Base-by-base conservation (phyloP, 2,329 filamentous ascomycete genomes). In the Pyricularia pennisetigena region DNA sequence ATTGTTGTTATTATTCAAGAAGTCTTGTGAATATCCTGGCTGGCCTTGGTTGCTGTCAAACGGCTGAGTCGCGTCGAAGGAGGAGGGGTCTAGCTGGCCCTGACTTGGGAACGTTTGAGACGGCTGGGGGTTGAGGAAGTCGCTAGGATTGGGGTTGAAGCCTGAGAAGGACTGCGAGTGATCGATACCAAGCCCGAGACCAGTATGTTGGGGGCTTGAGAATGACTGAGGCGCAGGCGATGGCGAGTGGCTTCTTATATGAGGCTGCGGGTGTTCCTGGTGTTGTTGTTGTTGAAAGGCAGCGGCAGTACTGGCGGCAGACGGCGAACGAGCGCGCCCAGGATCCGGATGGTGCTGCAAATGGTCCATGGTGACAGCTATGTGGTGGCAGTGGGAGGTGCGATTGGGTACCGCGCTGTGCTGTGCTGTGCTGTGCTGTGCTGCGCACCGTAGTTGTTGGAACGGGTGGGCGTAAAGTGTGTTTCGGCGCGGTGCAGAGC, bases 221-320 rank as follows among this genome's bases (percentile, higher is more conserved):
- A 82, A 82, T 78, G 79, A 77, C 74, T 77, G 83, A 76, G 85
- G 85, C 75, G 71, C 72, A 12, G 68, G 70, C 12, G 87, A 86
- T 73, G 87, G 86, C 74, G 88, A 89, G 78, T 87, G 87, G 72
- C 81, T 85, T 77, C 85, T 90, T 89, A 90, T 89, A 88, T 87
- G 83, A 81, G 81, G 77, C 76, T 79, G 79, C 74, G 85, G 82
- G 73, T 83, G 57, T 24, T 61, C 83, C 54, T 67, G 79, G 74
- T 85, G 82, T 73, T 83, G 82, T 73, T 83, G 82, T 73, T 83
- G 83, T 23, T 67, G 65, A 8, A 28, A 29, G 12, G 54, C 57
- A 29, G n/a, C 66, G 30, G 6, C 29, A 26, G 24, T 63, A 74
- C 85, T 83, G 71, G 82, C 82, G 75, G 82, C 81, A 74, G 88